Evolutionary conservation across 805 yeast species (phyloP).

Genomic region (Wickerhamomyces subpelliculosus): DNA sequence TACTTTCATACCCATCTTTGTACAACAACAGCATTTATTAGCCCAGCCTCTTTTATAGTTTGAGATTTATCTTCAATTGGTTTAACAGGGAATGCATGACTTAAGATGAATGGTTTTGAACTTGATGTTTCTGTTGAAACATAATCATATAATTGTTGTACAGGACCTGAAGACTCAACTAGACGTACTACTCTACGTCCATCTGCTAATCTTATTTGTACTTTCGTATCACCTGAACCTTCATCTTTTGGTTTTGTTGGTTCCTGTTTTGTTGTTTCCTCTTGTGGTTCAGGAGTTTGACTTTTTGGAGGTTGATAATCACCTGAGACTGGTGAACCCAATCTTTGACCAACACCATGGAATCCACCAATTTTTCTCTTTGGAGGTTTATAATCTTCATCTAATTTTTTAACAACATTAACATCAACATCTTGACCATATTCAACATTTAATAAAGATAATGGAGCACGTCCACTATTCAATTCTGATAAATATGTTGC

Average conservation of each 20-base stretch:
- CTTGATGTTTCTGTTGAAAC: slow-evolving; percentile 43
- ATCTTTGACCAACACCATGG: slow-evolving; percentile 71
- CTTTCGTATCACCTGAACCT: slow-evolving; percentile 57
- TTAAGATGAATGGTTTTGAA: slow-evolving; percentile 49
- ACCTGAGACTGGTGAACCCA: slow-evolving; percentile 87
- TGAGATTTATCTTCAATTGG: slow-evolving; percentile 51
- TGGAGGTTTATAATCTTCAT: slow-evolving; percentile 75
- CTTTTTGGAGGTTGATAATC: slow-evolving; percentile 34
- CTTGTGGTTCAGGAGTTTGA: slow-evolving; percentile 6
- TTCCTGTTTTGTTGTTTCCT: slow-evolving; percentile 8
- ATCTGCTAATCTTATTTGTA: slow-evolving; percentile 79
- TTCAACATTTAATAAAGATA: slow-evolving; percentile 71
- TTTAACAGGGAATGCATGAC: slow-evolving; percentile 77
- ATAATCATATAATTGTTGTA: slow-evolving; percentile 60
- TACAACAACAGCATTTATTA: slow-evolving; percentile 79
- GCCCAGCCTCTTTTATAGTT: slow-evolving; percentile 67
- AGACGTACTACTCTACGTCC: slow-evolving; percentile 65
- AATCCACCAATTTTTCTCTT: slow-evolving; percentile 59
- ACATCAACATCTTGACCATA: slow-evolving; percentile 94
- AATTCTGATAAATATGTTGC: slow-evolving; percentile 70
- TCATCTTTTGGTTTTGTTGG: slow-evolving; percentile 19
- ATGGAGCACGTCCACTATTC: slow-evolving; percentile 87
- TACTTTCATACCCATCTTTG: slow-evolving; percentile 59
- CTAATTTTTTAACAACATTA: slow-evolving; percentile 69
- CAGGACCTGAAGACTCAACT: slow-evolving; percentile 59